A percentile compares a stretch with the other conserved stretches of the same genome.
These are phyloP conservation scores for Plenodomus lindquistii DNA, from an alignment of 2,329 filamentous ascomycete genomes.

Conservation along the genomic window DNA sequence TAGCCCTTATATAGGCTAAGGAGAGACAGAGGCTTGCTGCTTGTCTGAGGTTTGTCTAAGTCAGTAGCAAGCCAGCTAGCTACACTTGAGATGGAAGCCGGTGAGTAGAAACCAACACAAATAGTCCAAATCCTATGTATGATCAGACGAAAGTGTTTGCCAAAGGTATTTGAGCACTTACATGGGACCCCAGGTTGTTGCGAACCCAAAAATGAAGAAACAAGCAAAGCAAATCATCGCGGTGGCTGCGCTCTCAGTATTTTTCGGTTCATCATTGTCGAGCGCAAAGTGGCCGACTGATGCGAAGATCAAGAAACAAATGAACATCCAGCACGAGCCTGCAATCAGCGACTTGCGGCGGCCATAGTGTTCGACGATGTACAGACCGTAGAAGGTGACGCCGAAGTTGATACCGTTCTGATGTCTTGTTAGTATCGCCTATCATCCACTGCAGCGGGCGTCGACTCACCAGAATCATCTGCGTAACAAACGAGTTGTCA, in stretches of 20 bases:
- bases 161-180: neutral
- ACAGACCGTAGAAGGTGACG: conserved; percentile 50
- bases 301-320: conserved; percentile 61
- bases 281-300: conserved; percentile 51
- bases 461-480: conserved; percentile 49
- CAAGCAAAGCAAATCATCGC: conserved; percentile 70
- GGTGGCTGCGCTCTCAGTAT: conserved; percentile 44
- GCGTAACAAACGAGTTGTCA: conserved; percentile 49
- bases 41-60: too few relatives aligned
- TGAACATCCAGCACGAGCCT: conserved; percentile 53
- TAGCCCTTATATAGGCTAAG: too few relatives aligned
- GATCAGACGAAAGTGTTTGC: conserved; percentile 39
- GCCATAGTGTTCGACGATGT: conserved; percentile 51
- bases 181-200: conserved; percentile 70
- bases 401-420: conserved; percentile 51
- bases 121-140: conserved; percentile 27
- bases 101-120: conserved; percentile 66
- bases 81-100: too few relatives aligned
- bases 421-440: neutral
- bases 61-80: too few relatives aligned
- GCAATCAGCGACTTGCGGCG: conserved; percentile 50
- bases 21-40: too few relatives aligned
- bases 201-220: conserved; percentile 67
- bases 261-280: conserved; percentile 34
- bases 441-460: neutral